Conservation (phyloP, 108 stramenopile species). For the Aurantiochytrium sp. region DNA sequence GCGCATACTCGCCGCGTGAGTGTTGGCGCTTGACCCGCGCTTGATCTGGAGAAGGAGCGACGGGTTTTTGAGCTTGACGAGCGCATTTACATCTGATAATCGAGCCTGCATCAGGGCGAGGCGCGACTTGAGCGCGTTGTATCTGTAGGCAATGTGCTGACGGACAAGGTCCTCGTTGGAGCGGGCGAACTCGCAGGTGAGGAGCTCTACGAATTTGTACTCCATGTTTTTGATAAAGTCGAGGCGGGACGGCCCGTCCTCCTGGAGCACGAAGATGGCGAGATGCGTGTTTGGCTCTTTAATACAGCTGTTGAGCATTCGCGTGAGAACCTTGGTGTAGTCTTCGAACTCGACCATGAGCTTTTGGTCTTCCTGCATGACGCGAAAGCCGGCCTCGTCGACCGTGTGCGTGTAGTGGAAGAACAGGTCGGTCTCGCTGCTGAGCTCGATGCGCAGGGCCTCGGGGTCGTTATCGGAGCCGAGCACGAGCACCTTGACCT, state of each 20-base stretch:
- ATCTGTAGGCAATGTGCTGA: conserved; percentile 61
- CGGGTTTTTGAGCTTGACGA: conserved; percentile 66
- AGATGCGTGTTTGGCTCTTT: conserved; percentile 61
- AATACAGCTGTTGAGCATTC: conserved; percentile 62
- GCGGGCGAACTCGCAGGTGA: conserved; percentile 51
- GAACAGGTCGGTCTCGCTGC: conserved; percentile 61
- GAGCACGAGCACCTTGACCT: conserved; percentile 58
- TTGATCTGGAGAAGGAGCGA: conserved; percentile 54
- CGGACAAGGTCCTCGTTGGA: conserved; percentile 56
- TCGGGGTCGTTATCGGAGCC: conserved; percentile 45
- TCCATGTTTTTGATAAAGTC: conserved; percentile 71
- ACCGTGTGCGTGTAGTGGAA: conserved; percentile 57
- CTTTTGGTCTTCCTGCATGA: conserved; percentile 44
- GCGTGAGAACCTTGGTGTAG: conserved; percentile 56
- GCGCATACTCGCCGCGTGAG: too few species aligned
- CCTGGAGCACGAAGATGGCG: conserved; percentile 62
- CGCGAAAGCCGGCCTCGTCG: conserved; percentile 39
- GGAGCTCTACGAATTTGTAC: conserved; percentile 66
- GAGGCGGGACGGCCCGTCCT: conserved; percentile 57
- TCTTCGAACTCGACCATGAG: conserved; percentile 64
- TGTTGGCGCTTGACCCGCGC: not conserved
- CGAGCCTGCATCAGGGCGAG: conserved; percentile 57
- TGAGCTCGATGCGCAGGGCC: conserved; percentile 52
- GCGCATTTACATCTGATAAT: conserved; percentile 55
- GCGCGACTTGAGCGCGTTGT: conserved; percentile 63